Evolutionary conservation across 1,284 basidiomycete genomes (phyloP), one percentile per base, ranked within the genome.

Genomic region (Pterulicium gracile): DNA sequence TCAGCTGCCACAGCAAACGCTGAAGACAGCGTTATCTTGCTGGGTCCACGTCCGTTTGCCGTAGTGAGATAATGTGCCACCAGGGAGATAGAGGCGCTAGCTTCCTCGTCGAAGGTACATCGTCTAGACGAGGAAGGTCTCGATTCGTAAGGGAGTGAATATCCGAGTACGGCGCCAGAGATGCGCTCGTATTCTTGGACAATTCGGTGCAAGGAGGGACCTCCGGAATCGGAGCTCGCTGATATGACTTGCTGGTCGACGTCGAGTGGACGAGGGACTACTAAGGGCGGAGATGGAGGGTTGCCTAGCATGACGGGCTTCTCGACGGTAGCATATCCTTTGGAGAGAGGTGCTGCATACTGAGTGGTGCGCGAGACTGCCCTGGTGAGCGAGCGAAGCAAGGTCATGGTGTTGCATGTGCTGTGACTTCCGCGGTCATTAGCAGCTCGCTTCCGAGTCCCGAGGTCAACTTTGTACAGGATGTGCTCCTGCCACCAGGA

Each of bases 51-150:
- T n/a, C 60, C 56, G n/a, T 60, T 61, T 3, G 61, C 55, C n/a
- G 66, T 62, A 41, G 63, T 61, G 15, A 66, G 61, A 39, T 75
- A 75, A 52, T 85, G 81, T 3, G 77, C 80, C n/a, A 87, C 62
- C 41, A 81, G 61, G 10, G 81, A 62, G 1, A 75, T 63, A 22
- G 66, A 68, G 39, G 39, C 27, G 27, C 50, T 52, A 21, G 47
- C 47, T 22, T 49, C 50, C 18, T 45, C 45, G 23, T 32, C 47
- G 50, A 45, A 34, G 39, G 49, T 17, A 46, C 64, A 49, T 35
- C 67, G 61, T 18, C 72, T 58, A 23, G 55, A 50, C 13, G 53
- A 49, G 7, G 56, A 46, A 2, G 75, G 73, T 1, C 62, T 61
- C 24, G 74, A 66, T 50, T 78, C 77, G 52, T 79, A 77, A 2